Percentiles rank a stretch among this genome's conserved stretches.
These are phyloP conservation scores for Corrigiola litoralis DNA, from an alignment of 179 eudicot species.

Conservation along the genomic window DNA sequence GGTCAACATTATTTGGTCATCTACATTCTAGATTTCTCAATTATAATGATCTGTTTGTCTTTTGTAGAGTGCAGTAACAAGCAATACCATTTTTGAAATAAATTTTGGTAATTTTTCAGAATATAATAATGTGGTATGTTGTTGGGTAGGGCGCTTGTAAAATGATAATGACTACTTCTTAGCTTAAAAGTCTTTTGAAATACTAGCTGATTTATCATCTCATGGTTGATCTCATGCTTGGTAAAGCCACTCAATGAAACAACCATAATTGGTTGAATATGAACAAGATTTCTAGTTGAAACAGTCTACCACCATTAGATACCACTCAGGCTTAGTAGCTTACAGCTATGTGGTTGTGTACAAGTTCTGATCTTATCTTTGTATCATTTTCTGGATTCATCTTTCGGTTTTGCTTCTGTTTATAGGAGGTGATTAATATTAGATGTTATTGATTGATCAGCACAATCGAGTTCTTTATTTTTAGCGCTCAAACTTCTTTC, in stretches of 20 bases:
- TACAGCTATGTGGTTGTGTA: not conserved
- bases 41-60: no score
- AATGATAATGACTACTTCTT: not conserved
- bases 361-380: not conserved
- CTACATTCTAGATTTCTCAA: no score
- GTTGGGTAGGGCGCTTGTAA: not conserved
- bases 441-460: not conserved
- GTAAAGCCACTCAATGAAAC: not conserved
- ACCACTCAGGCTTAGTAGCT: not conserved
- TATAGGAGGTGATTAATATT: not conserved
- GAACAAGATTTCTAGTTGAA: not conserved
- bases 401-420: not conserved
- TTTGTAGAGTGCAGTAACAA: not conserved
- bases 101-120: not conserved
- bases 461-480: not conserved
- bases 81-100: not conserved
- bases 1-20: no score
- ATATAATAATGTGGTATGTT: not conserved
- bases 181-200: not conserved
- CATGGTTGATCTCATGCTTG: not conserved
- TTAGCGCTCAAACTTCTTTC: not conserved
- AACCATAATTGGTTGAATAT: not conserved
- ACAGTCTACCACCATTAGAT: not conserved
- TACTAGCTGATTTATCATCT: not conserved
- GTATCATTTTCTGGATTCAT: not conserved